Evolutionary conservation across 31 red algal species (phyloP), one percentile per base, ranked within the genome.

Genomic region (Asparagopsis taxiformis): DNA sequence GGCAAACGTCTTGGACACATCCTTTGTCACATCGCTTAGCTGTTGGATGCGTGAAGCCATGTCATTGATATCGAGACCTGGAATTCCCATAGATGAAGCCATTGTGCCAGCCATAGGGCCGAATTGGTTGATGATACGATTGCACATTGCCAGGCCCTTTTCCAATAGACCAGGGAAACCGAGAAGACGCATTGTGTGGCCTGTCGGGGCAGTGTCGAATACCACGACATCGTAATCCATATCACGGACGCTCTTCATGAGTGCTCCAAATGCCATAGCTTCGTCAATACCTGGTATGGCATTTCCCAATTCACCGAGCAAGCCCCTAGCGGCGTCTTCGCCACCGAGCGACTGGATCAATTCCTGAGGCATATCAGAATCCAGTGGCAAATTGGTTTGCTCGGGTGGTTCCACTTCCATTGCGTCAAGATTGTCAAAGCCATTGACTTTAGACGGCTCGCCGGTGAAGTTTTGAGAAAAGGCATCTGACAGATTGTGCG

Each of bases 401-500:
- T 49, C 59, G 31, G 77, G 77, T 35, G 85, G 73, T 52, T 95
- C 92, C 8, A 95, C 77, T 49, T 95, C 92, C 92, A 95, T 89
- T 44, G 84, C 92, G 58, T 89, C 82, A 30, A 95, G 84, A 58
- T 84, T 84, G 19, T 59, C 28, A 31, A 91, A 80, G 13, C 93
- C 93, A 39, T 58, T 70, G 20, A 91, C 80, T 9, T 53, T 53
- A 10, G 68, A 79, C 15, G 93, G 93, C 54, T 86, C 67, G 26
- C 86, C 74, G 9, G 80, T 63, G 60, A 97, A 89, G 57, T 88
- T 82, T 33, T 98, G 95, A 4, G 57, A 81, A 71, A 98, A 98
- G 17, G 89, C 91, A 71, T 97, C 94, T 1, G 84, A 90, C 0
- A 97, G 65, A 60, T 97, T 97, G 68, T 97, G 94, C 10, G 94